These are phyloP conservation scores for Acer saccharum DNA, from an alignment of 345 rosid genomes.

Conservation along the genomic window DNA sequence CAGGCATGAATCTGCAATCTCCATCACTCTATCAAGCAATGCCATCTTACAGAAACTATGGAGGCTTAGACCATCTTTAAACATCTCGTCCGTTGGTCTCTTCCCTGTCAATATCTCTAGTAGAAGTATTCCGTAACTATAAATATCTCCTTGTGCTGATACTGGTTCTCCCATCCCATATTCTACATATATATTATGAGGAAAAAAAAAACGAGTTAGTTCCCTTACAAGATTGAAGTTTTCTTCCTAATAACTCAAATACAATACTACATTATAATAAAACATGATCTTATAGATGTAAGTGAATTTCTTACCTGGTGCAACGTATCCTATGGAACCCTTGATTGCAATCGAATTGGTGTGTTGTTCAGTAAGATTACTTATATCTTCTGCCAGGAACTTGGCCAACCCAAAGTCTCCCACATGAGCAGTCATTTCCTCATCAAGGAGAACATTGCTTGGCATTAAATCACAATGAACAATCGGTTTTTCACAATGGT, in stretches of 20 bases:
- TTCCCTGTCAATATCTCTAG: slow-evolving; percentile 16
- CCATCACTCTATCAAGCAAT: not conserved
- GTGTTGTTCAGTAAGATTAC: not conserved
- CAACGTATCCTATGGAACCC: no score
- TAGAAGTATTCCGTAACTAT: slow-evolving; percentile 16
- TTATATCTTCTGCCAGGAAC: not conserved
- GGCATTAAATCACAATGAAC: slow-evolving; percentile 34
- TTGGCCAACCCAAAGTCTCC: slow-evolving; percentile 32
- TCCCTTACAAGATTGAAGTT: no score
- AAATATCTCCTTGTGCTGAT: not conserved
- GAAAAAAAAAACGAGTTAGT: no score
- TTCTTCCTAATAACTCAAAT: no score
- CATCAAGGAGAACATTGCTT: slow-evolving; percentile 29
- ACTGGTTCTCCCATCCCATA: no score
- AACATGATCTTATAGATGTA: no score
- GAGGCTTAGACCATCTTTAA: not conserved
- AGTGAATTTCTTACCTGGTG: not conserved
- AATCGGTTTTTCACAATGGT: slow-evolving; percentile 3
- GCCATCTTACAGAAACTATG: slow-evolving; percentile 13
- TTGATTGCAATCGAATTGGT: not conserved
- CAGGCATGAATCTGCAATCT: not conserved
- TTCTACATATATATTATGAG: no score
- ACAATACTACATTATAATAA: no score
- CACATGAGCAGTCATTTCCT: slow-evolving; percentile 29
- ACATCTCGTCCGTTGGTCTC: slow-evolving; percentile 8